A percentile compares a stretch with the other conserved stretches of the same genome.
These are phyloP conservation scores for Calocybe gambosa DNA, from an alignment of 1,284 basidiomycete genomes.

Conservation along the genomic window DNA sequence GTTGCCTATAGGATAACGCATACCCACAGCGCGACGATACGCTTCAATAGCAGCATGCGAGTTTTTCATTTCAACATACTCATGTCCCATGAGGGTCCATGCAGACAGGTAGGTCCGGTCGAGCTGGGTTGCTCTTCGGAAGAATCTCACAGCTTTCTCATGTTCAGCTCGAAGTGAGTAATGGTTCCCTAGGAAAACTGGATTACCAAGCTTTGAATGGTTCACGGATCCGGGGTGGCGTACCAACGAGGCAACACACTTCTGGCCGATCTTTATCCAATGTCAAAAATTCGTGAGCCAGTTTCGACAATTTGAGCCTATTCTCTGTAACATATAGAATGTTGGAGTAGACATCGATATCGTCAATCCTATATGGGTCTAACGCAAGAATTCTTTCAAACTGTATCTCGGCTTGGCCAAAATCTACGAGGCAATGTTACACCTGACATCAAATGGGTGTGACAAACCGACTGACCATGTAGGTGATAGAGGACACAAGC, in stretches of 20 bases:
- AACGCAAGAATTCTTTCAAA: slow-evolving; percentile 77
- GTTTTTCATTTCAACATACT: slow-evolving; percentile 98
- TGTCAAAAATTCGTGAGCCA: slow-evolving; percentile 88
- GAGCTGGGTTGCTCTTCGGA: slow-evolving; percentile 88
- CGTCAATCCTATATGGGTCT: slow-evolving; percentile 90
- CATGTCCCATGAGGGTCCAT: slow-evolving; percentile 99
- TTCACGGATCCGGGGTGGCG: slow-evolving; percentile 24
- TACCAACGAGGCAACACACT: slow-evolving; percentile 91
- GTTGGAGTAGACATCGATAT: slow-evolving; percentile 95
- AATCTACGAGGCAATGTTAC: slow-evolving; percentile 49
- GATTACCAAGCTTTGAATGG: slow-evolving; percentile 3
- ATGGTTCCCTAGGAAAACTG: slow-evolving; percentile 72
- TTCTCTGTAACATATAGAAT: slow-evolving; percentile 96
- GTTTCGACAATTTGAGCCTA: slow-evolving; percentile 79
- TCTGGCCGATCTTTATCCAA: slow-evolving; percentile 90
- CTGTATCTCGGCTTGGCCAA: slow-evolving; percentile 74
- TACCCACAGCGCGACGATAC: slow-evolving; percentile 92
- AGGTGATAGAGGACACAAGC: slow-evolving; percentile 88
- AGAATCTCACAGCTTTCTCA: slow-evolving; percentile 94
- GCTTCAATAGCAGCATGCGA: slow-evolving; percentile 98
- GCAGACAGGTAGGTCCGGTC: slow-evolving; percentile 93
- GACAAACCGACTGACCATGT: slow-evolving; percentile 54
- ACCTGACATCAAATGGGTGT: slow-evolving; percentile 3
- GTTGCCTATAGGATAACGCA: slow-evolving; percentile 21
- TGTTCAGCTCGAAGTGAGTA: slow-evolving; percentile 92